Evolutionary conservation across 345 rosid genomes (phyloP).

Genomic region (Adansonia digitata): DNA sequence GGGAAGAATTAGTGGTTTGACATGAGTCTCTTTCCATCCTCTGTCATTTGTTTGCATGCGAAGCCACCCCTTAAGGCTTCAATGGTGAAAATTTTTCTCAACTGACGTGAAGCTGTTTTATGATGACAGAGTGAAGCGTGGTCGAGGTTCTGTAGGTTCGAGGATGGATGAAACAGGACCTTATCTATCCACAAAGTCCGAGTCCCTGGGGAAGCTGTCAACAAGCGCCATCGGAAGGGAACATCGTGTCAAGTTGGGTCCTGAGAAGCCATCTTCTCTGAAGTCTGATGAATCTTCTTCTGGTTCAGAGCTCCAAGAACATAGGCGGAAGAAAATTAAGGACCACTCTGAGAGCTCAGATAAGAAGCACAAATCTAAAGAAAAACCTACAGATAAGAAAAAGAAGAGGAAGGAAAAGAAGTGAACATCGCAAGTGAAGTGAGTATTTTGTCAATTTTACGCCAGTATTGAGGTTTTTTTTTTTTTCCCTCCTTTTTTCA

Average conservation of each 20-base stretch:
- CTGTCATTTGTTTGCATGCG: too few species aligned
- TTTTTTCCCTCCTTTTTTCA: neutral
- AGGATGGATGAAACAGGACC: slow-evolving; percentile 97
- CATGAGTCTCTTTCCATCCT: slow-evolving; percentile 1
- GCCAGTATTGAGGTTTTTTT: neutral
- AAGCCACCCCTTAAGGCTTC: neutral
- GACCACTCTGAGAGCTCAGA: slow-evolving; percentile 28
- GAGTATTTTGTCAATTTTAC: neutral
- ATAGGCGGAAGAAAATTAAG: slow-evolving; percentile 30
- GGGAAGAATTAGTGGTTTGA: neutral
- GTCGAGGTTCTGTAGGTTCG: slow-evolving; percentile 84
- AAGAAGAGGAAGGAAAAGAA: slow-evolving; percentile 36
- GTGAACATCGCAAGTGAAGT: neutral
- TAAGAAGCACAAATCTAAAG: slow-evolving; percentile 45
- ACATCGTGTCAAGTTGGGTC: slow-evolving; percentile 37
- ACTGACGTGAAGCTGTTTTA: neutral
- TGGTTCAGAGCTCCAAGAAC: slow-evolving; percentile 32
- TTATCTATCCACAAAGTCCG: slow-evolving; percentile 39
- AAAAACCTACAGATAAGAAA: slow-evolving; percentile 35
- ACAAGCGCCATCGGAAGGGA: slow-evolving; percentile 20
- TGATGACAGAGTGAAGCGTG: slow-evolving; percentile 61
- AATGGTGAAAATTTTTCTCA: neutral
- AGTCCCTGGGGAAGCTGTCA: slow-evolving; percentile 25
- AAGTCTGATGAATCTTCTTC: slow-evolving; percentile 29
- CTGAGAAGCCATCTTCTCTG: slow-evolving; percentile 38